phyloP scores from a whole-genome alignment of 1,284 basidiomycete genomes.

The Fistulina hepatica region DNA sequence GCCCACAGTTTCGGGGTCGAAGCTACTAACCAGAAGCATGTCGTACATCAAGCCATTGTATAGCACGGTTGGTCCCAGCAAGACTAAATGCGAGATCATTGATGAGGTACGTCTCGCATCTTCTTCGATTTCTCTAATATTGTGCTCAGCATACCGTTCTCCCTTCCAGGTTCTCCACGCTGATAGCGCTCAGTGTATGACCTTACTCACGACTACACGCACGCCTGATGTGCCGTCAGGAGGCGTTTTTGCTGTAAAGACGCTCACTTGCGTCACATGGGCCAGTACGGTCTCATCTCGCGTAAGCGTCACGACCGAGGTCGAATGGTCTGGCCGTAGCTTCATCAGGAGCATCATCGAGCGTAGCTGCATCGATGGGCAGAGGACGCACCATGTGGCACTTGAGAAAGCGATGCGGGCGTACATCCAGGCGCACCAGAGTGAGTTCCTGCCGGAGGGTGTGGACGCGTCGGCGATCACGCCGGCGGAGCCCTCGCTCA shows the following conservation, averaged over 20 bases:
- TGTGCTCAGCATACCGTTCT: too few species aligned
- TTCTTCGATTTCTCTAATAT: too few species aligned
- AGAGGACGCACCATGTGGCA: slow-evolving; percentile 80
- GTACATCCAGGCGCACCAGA: slow-evolving; percentile 82
- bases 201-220: slow-evolving; percentile 80
- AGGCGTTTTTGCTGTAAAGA: slow-evolving; percentile 87
- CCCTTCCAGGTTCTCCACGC: slow-evolving; percentile 50
- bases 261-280: slow-evolving; percentile 92
- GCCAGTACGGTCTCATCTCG: slow-evolving; percentile 68
- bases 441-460: slow-evolving; percentile 84
- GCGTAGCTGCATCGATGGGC: slow-evolving; percentile 86
- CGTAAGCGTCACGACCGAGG: slow-evolving; percentile 81
- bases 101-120: too few species aligned
- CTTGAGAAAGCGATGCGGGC: slow-evolving; percentile 77
- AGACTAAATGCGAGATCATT: slow-evolving; percentile 87
- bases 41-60: slow-evolving; percentile 93
- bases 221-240: slow-evolving; percentile 95
- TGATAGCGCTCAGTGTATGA: slow-evolving; percentile 80
- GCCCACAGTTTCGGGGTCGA: slow-evolving; percentile 50
- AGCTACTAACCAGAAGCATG: slow-evolving; percentile 75
- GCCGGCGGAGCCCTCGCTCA: slow-evolving; percentile 10
- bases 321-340: slow-evolving; percentile 94
- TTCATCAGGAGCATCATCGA: slow-evolving; percentile 97
- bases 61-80: slow-evolving; percentile 84
- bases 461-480: slow-evolving; percentile 44